A percentile compares a stretch with the other conserved stretches of the same genome.
phyloP scores from a whole-genome alignment of 768 basidiomycete species.

The Collybia sp. region DNA sequence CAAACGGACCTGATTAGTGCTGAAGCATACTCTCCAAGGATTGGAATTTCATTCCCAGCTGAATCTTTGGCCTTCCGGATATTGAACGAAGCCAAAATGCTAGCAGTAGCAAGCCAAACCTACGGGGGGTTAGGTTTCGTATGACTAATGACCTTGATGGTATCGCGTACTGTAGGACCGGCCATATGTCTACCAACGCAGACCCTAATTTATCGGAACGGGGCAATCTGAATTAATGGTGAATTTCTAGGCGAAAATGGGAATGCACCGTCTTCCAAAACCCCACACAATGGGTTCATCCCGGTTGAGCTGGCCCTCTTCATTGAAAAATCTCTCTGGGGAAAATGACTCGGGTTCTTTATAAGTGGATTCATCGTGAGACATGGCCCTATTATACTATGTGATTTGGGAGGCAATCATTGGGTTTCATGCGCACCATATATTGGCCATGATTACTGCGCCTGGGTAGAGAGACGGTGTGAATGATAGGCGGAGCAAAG shows the following conservation, averaged over 20 bases:
- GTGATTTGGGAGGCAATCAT: not conserved
- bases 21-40: not conserved
- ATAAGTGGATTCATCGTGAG: not conserved
- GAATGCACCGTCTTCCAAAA: not conserved
- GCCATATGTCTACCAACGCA: not conserved
- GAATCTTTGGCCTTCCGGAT: not conserved
- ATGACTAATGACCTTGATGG: not conserved
- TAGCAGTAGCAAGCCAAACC: not conserved
- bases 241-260: not conserved
- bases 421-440: conserved; percentile 6
- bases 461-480: conserved; percentile 1
- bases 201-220: not conserved
- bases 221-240: not conserved
- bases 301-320: not conserved
- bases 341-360: not conserved
- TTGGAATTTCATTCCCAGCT: not conserved
- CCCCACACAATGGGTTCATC: not conserved
- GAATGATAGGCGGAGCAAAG: not conserved
- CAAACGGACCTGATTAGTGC: too few relatives aligned
- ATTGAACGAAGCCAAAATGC: not conserved
- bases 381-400: not conserved
- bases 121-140: not conserved
- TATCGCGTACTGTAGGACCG: not conserved
- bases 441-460: conserved; percentile 5
- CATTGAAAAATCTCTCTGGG: not conserved